A percentile compares a stretch with the other conserved stretches of the same genome.
Evolutionary conservation across 352 stramenopile species (phyloP).

Genomic region (Pythium utonaiense): DNA sequence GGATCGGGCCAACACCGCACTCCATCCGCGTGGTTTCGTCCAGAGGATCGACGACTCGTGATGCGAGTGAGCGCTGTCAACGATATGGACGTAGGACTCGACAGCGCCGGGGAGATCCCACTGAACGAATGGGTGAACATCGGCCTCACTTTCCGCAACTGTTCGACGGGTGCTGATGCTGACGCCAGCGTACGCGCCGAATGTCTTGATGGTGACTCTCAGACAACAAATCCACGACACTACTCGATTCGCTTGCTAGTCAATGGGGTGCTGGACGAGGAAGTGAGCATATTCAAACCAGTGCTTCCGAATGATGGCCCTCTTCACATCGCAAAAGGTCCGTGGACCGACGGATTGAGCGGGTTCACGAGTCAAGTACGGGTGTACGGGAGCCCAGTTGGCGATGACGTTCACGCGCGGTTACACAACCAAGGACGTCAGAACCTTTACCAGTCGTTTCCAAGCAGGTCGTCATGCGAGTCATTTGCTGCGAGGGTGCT

Average conservation of each 20-base stretch:
- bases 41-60: conserved; percentile 51
- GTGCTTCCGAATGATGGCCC: conserved; percentile 54
- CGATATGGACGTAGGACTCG: conserved; percentile 55
- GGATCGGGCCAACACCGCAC: conserved; percentile 61
- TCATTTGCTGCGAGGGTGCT: background rate
- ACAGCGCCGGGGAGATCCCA: conserved; percentile 41
- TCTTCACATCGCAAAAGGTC: conserved; percentile 62
- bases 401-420: conserved; percentile 24
- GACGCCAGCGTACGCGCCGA: conserved; percentile 1
- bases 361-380: conserved; percentile 63
- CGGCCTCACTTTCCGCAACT: conserved; percentile 67
- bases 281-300: conserved; percentile 37
- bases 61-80: conserved; percentile 61
- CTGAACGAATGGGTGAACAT: conserved; percentile 65
- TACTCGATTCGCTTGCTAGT: conserved; percentile 57
- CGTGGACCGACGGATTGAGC: conserved; percentile 59
- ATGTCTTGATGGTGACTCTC: conserved; percentile 5
- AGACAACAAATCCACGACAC: conserved; percentile 19
- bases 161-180: conserved; percentile 20
- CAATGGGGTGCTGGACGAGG: conserved; percentile 54
- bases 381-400: conserved; percentile 35
- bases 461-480: background rate
- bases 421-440: conserved; percentile 21
- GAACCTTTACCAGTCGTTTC: background rate
- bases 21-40: conserved; percentile 80